A percentile compares a stretch with the other conserved stretches of the same genome.
Conservation (phyloP, 2,329 filamentous ascomycete genomes). For the Macrophomina pseudophaseolina region DNA sequence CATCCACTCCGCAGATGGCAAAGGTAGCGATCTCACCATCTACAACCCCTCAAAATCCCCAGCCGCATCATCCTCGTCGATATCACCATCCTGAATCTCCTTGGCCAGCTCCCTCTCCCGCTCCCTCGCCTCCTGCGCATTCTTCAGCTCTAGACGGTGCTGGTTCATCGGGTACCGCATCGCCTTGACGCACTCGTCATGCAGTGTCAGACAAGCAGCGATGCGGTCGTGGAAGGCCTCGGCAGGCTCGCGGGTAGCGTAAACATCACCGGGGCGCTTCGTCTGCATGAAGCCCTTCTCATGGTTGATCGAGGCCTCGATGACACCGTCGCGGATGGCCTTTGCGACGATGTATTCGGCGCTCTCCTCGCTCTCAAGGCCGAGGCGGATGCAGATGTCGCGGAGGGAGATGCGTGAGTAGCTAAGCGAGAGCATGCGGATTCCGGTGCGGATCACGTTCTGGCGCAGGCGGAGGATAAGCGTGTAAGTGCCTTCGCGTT, state of each 20-base stretch:
- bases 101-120: slow-evolving; percentile 96
- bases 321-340: slow-evolving; percentile 93
- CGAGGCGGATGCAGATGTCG: slow-evolving; percentile 94
- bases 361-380: slow-evolving; percentile 93
- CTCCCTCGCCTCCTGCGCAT: slow-evolving; percentile 96
- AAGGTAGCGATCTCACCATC: slow-evolving; percentile 32
- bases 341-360: slow-evolving; percentile 99
- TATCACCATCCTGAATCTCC: slow-evolving; percentile 96
- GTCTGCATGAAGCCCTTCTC: slow-evolving; percentile 96
- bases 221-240: slow-evolving; percentile 99
- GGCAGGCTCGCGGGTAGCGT: slow-evolving; percentile 91
- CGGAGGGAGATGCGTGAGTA: slow-evolving; percentile 97
- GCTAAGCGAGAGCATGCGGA: slow-evolving; percentile 97
- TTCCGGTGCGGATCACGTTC: slow-evolving; percentile 99
- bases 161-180: slow-evolving; percentile 99
- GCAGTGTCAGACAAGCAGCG: slow-evolving; percentile 83
- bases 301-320: slow-evolving; percentile 87
- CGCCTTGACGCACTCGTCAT: slow-evolving; percentile 98
- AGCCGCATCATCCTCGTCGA: slow-evolving; percentile 94
- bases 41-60: slow-evolving; percentile 97
- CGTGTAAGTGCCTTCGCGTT: slow-evolving; percentile 92
- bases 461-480: slow-evolving; percentile 92
- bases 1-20: neutral
- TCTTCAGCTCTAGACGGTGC: slow-evolving; percentile 95
- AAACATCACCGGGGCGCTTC: slow-evolving; percentile 91